Conservation (phyloP, 768 basidiomycete genomes). For the Russula earlei region DNA sequence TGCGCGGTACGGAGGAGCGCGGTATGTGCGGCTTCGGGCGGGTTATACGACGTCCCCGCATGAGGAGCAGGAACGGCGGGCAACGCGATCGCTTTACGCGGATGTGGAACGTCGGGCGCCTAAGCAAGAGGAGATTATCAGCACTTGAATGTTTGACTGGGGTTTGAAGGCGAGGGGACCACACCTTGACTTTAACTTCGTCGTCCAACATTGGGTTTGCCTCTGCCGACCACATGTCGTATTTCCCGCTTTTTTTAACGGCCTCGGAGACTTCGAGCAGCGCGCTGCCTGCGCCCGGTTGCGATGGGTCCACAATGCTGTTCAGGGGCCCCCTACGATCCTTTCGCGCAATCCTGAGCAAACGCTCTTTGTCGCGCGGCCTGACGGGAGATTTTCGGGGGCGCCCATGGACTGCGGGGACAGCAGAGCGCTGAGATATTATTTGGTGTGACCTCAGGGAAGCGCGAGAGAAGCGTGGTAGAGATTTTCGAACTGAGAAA, state of each 20-base stretch:
- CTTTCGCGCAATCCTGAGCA: constrained; percentile 69
- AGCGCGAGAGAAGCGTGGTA: constrained; percentile 45
- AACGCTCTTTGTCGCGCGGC: constrained; percentile 61
- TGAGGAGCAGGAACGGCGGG: constrained; percentile 67
- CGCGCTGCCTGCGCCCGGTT: constrained; percentile 57
- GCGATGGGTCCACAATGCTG: constrained; percentile 55
- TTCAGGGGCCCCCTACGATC: constrained; percentile 67
- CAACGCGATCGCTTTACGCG: constrained; percentile 45
- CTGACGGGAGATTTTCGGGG: constrained; percentile 32
- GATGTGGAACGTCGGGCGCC: constrained; percentile 41
- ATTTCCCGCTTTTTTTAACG: constrained; percentile 54
- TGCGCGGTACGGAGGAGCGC: constrained; percentile 61
- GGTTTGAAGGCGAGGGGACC: not conserved
- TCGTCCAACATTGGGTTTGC: constrained; percentile 29
- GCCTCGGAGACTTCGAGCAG: constrained; percentile 56
- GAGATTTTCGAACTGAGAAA: constrained; percentile 44
- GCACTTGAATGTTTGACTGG: too few species aligned
- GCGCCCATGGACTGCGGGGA: constrained; percentile 74
- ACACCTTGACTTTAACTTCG: constrained; percentile 45
- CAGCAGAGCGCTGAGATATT: constrained; percentile 75
- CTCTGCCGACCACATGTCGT: constrained; percentile 52
- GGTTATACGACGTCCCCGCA: constrained; percentile 85
- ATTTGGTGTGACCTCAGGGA: constrained; percentile 68
- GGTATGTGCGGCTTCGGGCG: constrained; percentile 61
- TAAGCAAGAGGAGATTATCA: constrained; percentile 20